Evolutionary conservation across 2,329 filamentous ascomycete species (phyloP), one percentile per base, ranked within the genome.

Genomic region (Aschersonia sp.): DNA sequence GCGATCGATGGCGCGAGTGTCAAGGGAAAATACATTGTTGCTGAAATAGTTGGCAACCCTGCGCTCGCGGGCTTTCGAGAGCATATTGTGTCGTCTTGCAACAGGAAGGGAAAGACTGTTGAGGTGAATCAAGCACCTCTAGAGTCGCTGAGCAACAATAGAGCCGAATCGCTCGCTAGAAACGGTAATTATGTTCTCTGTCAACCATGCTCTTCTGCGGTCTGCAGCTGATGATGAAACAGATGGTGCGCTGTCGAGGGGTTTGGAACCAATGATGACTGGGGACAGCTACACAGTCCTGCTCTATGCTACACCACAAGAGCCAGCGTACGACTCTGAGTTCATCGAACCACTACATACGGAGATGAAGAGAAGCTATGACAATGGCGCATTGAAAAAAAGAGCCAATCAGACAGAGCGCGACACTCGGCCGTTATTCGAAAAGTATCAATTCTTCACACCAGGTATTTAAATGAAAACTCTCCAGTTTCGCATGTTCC

Each of bases 381-480:
- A 55, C 29, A 49, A 53, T n/a, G 47, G 52, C n/a, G 45, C 53
- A 29, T 53, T 52, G 53, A 67, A 63, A 20, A 20, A 20, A 48
- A 65, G 65, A 20, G 59, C 61, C 12, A 71, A 75, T 50, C 58
- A 53, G 47, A 68, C 62, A 5, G 62, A 58, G 5, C 56, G 58
- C 47, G 58, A 73, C 49, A 71, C 65, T 38, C 63, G 73, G 31
- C 72, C 78, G 4, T 66, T 94, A 43, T 97, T 98, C 58, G 85
- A 94, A 66, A 89, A 85, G 64, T 98, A 98, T 65, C 85, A 95
- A 62, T 97, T 89, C 69, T 84, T 98, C 56, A 91, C 84, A 9
- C 87, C 89, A 58, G 87, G 87, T 91, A 68, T 51, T 54, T 20
- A 28, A 28, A 40, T 29, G 43, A 30, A 9, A 10, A 5, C 12